Percentiles rank a stretch among this genome's conserved stretches.
Conservation (phyloP, 1,284 basidiomycete species). For the Cryptococcus depauperatus region DNA sequence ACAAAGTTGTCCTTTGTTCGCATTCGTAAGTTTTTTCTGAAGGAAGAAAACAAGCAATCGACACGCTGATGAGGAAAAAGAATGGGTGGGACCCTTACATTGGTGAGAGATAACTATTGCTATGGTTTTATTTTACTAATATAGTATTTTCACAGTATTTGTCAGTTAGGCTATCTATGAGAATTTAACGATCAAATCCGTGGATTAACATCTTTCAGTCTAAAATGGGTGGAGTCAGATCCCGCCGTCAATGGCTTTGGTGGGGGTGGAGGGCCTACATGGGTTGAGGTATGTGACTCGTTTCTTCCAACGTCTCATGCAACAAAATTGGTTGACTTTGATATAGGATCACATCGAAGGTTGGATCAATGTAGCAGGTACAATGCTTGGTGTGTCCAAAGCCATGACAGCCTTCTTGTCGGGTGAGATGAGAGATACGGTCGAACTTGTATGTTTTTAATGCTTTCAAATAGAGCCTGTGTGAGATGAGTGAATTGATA, state of each 20-base stretch:
- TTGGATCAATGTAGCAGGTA: conserved; percentile 76
- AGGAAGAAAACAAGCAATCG: not conserved
- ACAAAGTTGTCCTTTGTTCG: conserved; percentile 78
- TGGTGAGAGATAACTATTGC: conserved; percentile 23
- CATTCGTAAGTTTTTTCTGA: conserved; percentile 56
- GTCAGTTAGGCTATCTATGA: conserved; percentile 40
- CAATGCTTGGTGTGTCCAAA: conserved; percentile 71
- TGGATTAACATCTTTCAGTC: conserved; percentile 46
- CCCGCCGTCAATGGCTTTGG: conserved; percentile 54
- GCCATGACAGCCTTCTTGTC: conserved; percentile 93
- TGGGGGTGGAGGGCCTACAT: conserved; percentile 67
- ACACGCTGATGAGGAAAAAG: conserved; percentile 42
- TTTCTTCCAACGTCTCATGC: not conserved
- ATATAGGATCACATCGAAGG: conserved; percentile 66
- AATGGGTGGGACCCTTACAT: conserved; percentile 67
- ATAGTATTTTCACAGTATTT: conserved; percentile 33
- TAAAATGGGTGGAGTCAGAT: conserved; percentile 92
- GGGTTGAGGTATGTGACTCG: conserved; percentile 70
- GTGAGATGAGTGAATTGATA: not conserved
- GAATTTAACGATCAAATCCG: too few species aligned
- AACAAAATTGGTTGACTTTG: conserved; percentile 1
- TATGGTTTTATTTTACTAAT: not conserved
- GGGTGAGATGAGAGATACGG: conserved; percentile 92
- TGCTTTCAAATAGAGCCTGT: not conserved
- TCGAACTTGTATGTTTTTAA: conserved; percentile 51